Base-by-base conservation (phyloP, 148 eudicot genomes). In the Salicornia ramosissima region DNA sequence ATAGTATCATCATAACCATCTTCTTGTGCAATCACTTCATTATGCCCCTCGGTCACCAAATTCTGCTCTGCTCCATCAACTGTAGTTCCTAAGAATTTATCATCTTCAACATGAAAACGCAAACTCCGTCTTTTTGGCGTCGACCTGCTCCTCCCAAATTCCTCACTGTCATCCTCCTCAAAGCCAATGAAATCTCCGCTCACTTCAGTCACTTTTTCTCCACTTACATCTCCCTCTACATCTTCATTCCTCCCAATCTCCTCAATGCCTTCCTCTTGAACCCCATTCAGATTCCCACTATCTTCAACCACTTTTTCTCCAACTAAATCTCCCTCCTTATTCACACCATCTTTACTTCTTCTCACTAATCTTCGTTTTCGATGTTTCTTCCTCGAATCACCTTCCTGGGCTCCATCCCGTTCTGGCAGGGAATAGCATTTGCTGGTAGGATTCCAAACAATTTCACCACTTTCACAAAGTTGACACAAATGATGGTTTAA, bases 401-500 rank as follows among this genome's bases (percentile, higher is more conserved):
- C 50, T 13, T 3, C 71, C 45, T 7, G 33, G 9, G 26, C 6
- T 50, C 22, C 14, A 11, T 22, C 68, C 26, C 4, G 14, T 21
- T 14, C 54, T 9, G 29, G 54, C 12, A 42, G 2, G 59, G 18
- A 26, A 31, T 77, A 71, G 30, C 68, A 14, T 2, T 39, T 63
- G 14, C 47, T 13, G 60, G 55, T 25, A 65, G 40, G 10, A 61
- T 19, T 64, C 30, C 34, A 47, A 63, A 67, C 53, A 75, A 87
- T 40, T 16, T 83, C 84, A n/a, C 81, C 83, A 52, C 14, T 66
- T 40, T 83, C 75, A 79, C 90, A 83, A 39, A 84, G 75, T 73
- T 79, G 77, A 52, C 15, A 64, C 65, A 90, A 75, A 75, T 86
- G 86, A 59, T 80, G 84, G 30, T 71, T 83, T 70, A 86, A 74